A percentile compares a stretch with the other conserved stretches of the same genome.
Conservation (phyloP, 371 early-diverging fungal species). For the Mucor lusitanicus region DNA sequence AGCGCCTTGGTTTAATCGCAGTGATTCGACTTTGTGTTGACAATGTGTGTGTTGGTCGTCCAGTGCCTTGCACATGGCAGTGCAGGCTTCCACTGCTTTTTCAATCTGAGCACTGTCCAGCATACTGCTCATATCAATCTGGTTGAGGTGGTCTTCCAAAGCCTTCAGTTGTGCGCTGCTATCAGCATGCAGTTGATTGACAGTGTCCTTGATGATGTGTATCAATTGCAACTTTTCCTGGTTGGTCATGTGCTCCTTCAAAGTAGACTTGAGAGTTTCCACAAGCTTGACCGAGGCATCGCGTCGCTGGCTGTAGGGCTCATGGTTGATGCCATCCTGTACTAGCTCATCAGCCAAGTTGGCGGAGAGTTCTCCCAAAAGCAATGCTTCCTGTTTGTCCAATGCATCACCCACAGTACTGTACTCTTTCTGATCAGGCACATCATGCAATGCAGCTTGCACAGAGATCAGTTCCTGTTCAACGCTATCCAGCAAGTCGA, state of each 20-base stretch:
- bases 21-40: slow-evolving; percentile 3
- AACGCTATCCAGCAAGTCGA: neutral
- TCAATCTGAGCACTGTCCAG: neutral
- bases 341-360: slow-evolving; percentile 3
- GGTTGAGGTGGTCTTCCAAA: neutral
- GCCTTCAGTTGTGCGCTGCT: neutral
- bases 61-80: neutral
- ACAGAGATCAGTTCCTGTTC: neutral
- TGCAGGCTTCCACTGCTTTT: neutral
- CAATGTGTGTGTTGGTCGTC: neutral
- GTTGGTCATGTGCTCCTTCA: neutral
- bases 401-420: neutral
- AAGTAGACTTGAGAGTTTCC: neutral
- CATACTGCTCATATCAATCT: neutral
- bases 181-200: neutral
- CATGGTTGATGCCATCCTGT: neutral
- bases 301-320: neutral
- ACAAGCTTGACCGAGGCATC: neutral
- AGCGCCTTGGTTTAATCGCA: neutral
- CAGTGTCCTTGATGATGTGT: neutral
- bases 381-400: neutral
- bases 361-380: neutral
- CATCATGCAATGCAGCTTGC: neutral
- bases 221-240: neutral
- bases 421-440: neutral